Conservation (phyloP, 1,284 basidiomycete species). For the Trichosporon coremiiforme region DNA sequence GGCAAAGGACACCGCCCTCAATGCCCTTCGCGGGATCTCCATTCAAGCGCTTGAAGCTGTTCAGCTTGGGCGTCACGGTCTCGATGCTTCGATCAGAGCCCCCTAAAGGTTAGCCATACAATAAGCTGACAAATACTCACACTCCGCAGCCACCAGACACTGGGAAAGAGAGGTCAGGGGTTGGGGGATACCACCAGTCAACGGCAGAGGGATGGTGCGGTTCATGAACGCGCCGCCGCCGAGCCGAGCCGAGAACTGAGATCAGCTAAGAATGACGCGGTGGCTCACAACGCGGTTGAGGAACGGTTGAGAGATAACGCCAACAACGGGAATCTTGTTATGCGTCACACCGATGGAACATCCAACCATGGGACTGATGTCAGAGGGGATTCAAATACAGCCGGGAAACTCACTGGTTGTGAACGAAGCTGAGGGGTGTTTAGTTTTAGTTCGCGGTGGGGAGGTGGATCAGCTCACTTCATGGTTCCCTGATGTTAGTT, state of each 20-base stretch:
- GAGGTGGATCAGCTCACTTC: conserved; percentile 51
- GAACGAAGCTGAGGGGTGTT: conserved; percentile 46
- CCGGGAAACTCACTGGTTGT: conserved; percentile 42
- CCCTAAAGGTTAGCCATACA: conserved; percentile 58
- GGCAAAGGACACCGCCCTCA: conserved; percentile 78
- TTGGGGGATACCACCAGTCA: conserved; percentile 74
- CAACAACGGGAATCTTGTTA: conserved; percentile 74
- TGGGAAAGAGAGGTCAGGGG: conserved; percentile 72
- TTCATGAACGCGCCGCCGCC: conserved; percentile 79
- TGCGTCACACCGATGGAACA: conserved; percentile 83
- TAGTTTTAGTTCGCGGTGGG: too few species aligned
- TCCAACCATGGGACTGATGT: conserved; percentile 47
- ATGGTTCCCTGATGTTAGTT: conserved; percentile 47
- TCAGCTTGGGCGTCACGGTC: conserved; percentile 67
- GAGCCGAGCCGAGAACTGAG: conserved; percentile 72
- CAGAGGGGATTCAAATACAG: neutral
- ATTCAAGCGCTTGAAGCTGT: conserved; percentile 72
- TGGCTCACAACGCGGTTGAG: conserved; percentile 69
- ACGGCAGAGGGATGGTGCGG: conserved; percentile 62
- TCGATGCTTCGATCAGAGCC: conserved; percentile 73
- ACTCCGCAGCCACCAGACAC: conserved; percentile 84
- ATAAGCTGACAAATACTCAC: conserved; percentile 30
- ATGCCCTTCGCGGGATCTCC: conserved; percentile 72
- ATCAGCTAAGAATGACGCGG: conserved; percentile 6
- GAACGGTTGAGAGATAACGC: conserved; percentile 88